Percentiles rank a stretch among this genome's conserved stretches.
Evolutionary conservation across 2,329 filamentous ascomycete genomes (phyloP).

Genomic region (Aureobasidium musti): DNA sequence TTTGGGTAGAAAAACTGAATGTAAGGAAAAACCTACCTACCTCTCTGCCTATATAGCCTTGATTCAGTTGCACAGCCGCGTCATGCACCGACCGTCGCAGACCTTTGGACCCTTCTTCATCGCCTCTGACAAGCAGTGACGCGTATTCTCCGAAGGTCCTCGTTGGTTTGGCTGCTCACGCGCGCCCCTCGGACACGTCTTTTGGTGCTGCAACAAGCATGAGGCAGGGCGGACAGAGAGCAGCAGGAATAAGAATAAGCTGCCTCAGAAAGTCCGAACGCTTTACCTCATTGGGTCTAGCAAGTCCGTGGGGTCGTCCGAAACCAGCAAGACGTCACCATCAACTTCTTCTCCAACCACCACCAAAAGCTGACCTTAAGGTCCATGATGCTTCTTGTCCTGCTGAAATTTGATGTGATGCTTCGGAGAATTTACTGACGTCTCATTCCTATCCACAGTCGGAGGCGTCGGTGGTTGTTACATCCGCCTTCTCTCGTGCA

Average conservation of each 20-base stretch:
- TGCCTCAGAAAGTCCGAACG: conserved; percentile 28
- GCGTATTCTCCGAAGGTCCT: conserved; percentile 23
- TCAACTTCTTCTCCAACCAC: not conserved
- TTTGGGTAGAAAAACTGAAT: not conserved
- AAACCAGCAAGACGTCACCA: conserved; percentile 6
- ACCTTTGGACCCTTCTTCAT: conserved; percentile 11
- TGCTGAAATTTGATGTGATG: not conserved
- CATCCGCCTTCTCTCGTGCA: not conserved
- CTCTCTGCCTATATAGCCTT: conserved; percentile 27
- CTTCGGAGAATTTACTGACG: conserved; percentile 25
- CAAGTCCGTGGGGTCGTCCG: conserved; percentile 23
- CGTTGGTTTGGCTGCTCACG: not conserved
- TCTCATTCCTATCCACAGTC: not conserved
- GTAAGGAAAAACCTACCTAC: conserved; percentile 2
- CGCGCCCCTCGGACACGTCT: conserved; percentile 13
- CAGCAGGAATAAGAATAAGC: conserved; percentile 23
- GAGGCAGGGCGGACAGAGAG: conserved; percentile 10
- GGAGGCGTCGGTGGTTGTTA: conserved; percentile 4
- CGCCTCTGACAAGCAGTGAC: conserved; percentile 11
- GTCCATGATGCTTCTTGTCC: not conserved
- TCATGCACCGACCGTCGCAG: conserved; percentile 13
- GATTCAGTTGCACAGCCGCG: conserved; percentile 24
- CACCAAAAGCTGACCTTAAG: not conserved
- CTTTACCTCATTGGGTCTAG: conserved; percentile 7
- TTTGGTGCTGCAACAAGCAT: not conserved